Evolutionary conservation across 2,329 filamentous ascomycete species (phyloP), one percentile per base, ranked within the genome.

Genomic region (Botrytis sinoallii): DNA sequence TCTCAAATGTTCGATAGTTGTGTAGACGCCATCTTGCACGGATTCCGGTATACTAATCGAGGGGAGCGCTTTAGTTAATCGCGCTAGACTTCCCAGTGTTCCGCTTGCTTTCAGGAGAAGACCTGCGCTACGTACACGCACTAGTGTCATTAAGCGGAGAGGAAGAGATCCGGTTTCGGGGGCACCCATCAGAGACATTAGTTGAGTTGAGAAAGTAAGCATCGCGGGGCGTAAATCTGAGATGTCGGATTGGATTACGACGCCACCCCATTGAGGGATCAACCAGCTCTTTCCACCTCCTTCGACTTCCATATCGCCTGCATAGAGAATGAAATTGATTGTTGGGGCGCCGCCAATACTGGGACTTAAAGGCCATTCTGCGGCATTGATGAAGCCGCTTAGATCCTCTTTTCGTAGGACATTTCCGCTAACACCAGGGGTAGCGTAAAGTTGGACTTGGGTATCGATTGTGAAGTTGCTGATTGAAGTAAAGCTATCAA

Each of bases 381-480:
- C 96, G 3, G 95, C 95, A 80, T 99, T 99, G 83, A 99, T 94
- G 80, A 99, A 99, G 1, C 93, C 95, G 55, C 93, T 94, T 1
- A 99, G 86, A 79, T 97, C 94, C 78, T 97, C 92, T 81, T 94
- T 95, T 79, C 89, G 90, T 52, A 99, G 84, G 0, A 92, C 87
- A 38, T 90, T 83, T 0, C 80, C 81, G 78, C 88, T 86, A 1
- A 89, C 88, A n/a, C 90, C 88, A 0, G 89, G 88, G 1, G 85
- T 84, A n/a, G 96, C 95, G 81, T 97, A 98, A 0, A 98, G 88
- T 83, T 99, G 96, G 4, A 99, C 93, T 83, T 99, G 96, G 0
- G 94, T 97, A 81, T 98, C 95, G 68, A 98, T 91, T 22, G 95
- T 97, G 80, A 99, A 98, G 81, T 97, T 95, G 85, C 95, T 96